Evolutionary conservation across 2,329 filamentous ascomycete species (phyloP), one percentile per base, ranked within the genome.

Genomic region (Phaeoacremonium minimum): DNA sequence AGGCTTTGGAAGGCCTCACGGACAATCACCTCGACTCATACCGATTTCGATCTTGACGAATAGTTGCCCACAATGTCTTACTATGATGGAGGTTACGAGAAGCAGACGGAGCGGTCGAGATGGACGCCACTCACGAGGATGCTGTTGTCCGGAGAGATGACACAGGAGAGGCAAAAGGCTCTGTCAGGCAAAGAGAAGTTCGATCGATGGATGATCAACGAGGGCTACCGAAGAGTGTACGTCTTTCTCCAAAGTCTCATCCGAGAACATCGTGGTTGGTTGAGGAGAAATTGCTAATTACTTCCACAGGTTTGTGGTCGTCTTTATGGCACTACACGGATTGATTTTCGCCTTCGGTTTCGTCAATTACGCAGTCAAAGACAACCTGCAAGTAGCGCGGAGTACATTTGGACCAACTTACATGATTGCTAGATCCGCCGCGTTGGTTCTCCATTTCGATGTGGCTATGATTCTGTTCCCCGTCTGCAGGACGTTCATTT

Each of bases 161-260:
- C 80, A 37, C 80, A 81, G 51, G 83, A 88, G 56, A 75, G 69
- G 52, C 80, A 84, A 47, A 80, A 80, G 55, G 74, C 81, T 38
- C 66, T 91, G 49, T 79, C 77, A 16, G 61, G 76, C 44, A 75
- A 77, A 53, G 84, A 91, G 58, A 84, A 77, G 56, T 84, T 91
- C 54, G 83, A 90, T 59, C 72, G 81, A 47, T 93, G 87, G 87
- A 90, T 93, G 86, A 83, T 91, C 43, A 91, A 91, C 57, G 87
- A 91, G 57, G 87, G 87, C 42, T 89, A 88, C 58, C 75, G 85
- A 56, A 73, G 85, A 77, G 73, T 91, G 79, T 88, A 71, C 39
- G 83, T 75, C 17, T 19, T 8, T 18, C 11, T 15, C 33, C 16
- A 14, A 14, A 28, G 14, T 26, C 9, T 26, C 2, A 9, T 30